phyloP scores from a whole-genome alignment of 2,329 filamentous ascomycete genomes.

The Calonectria fujianensis region DNA sequence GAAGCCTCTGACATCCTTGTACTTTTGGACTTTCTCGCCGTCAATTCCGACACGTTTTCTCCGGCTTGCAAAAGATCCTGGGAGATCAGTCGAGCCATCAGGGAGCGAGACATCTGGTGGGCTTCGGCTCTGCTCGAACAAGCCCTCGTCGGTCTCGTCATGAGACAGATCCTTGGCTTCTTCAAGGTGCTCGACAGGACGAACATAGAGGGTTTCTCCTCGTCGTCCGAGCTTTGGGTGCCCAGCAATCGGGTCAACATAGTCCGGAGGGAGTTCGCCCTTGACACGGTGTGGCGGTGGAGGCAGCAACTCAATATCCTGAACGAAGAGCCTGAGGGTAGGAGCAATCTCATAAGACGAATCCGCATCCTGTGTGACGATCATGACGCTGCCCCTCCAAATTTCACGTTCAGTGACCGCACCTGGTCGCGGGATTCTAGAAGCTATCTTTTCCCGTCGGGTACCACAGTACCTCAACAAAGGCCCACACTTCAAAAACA shows the following conservation, averaged over 20 bases:
- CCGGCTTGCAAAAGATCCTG: slow-evolving; percentile 73
- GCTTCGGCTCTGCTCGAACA: slow-evolving; percentile 83
- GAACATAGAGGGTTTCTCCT: slow-evolving; percentile 90
- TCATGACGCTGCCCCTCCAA: slow-evolving; percentile 96
- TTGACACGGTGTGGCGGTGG: slow-evolving; percentile 82
- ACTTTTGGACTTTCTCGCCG: slow-evolving; percentile 87
- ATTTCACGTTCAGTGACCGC: slow-evolving; percentile 78
- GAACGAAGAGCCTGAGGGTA: slow-evolving; percentile 87
- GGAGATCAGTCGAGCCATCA: slow-evolving; percentile 67
- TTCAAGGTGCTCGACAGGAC: slow-evolving; percentile 89
- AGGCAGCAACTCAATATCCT: slow-evolving; percentile 87
- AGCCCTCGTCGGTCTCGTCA: slow-evolving; percentile 85
- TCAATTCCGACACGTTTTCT: slow-evolving; percentile 75
- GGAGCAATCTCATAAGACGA: slow-evolving; percentile 90
- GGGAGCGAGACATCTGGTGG: slow-evolving; percentile 67
- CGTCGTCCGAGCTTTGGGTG: slow-evolving; percentile 89
- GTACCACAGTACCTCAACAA: slow-evolving; percentile 93
- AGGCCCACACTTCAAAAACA: slow-evolving; percentile 93
- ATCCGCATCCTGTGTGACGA: slow-evolving; percentile 89
- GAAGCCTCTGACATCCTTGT: slow-evolving; percentile 87
- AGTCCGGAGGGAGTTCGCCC: slow-evolving; percentile 83
- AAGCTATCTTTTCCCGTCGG: slow-evolving; percentile 74
- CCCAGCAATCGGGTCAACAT: slow-evolving; percentile 92
- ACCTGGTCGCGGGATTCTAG: slow-evolving; percentile 52
- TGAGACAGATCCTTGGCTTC: slow-evolving; percentile 86